A percentile compares a stretch with the other conserved stretches of the same genome.
These are phyloP conservation scores for Trametes sanguinea DNA, from an alignment of 768 basidiomycete genomes.

Conservation along the genomic window DNA sequence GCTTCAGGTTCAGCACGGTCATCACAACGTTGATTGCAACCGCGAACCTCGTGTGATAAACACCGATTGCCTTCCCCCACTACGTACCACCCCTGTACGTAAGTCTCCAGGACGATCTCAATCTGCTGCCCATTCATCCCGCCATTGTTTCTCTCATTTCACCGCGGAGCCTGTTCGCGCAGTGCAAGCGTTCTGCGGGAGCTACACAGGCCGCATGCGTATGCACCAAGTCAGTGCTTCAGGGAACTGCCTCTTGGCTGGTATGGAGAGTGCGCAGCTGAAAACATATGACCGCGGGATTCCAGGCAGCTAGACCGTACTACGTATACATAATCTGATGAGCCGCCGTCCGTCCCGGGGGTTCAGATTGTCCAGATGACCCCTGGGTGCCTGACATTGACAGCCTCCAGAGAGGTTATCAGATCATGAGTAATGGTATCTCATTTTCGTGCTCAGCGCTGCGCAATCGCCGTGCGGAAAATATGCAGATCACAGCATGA, in stretches of 20 bases:
- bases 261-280: not conserved
- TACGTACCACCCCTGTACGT: slow-evolving; percentile 12
- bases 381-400: slow-evolving; percentile 8
- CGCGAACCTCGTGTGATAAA: slow-evolving; percentile 20
- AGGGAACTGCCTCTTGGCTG: not conserved
- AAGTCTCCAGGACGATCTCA: slow-evolving; percentile 1
- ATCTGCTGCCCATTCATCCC: not conserved
- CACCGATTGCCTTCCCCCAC: slow-evolving; percentile 12
- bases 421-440: not conserved
- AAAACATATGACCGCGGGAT: slow-evolving; percentile 7
- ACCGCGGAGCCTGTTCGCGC: not conserved
- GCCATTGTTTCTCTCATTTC: not conserved
- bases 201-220: too few species aligned
- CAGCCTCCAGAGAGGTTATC: not conserved
- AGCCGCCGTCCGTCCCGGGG: not conserved
- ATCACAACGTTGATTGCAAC: slow-evolving; percentile 7
- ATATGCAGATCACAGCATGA: too few species aligned
- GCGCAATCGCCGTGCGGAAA: too few species aligned
- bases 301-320: not conserved
- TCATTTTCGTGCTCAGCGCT: not conserved
- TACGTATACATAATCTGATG: not conserved
- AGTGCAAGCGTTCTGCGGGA: slow-evolving; percentile 3
- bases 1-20: slow-evolving; percentile 1
- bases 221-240: not conserved
- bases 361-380: not conserved